phyloP scores from a whole-genome alignment of 495 filamentous ascomycete genomes.

The Lophiotrema nucula region DNA sequence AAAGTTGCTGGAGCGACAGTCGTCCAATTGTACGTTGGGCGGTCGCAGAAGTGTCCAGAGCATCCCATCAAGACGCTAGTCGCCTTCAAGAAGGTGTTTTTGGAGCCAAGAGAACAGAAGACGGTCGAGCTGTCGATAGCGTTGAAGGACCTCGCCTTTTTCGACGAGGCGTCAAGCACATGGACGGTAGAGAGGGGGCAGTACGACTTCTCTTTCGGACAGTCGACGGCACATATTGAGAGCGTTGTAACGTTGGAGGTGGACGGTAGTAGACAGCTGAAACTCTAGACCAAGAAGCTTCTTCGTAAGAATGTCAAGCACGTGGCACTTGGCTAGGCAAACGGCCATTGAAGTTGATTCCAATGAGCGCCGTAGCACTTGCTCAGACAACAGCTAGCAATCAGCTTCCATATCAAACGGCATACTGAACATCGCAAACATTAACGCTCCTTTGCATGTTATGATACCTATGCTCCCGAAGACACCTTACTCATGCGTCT shows the following conservation, averaged over 20 bases:
- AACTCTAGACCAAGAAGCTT: neutral
- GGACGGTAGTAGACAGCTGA: constrained; percentile 8
- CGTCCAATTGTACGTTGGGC: constrained; percentile 26
- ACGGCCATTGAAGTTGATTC: too few species aligned
- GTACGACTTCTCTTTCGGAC: constrained; percentile 21
- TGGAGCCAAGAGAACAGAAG: constrained; percentile 2
- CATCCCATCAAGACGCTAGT: constrained; percentile 23
- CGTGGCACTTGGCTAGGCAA: too few species aligned
- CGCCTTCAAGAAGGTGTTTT: constrained; percentile 22
- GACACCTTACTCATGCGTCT: too few species aligned
- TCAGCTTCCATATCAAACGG: too few species aligned
- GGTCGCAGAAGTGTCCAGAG: neutral
- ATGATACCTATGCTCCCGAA: too few species aligned
- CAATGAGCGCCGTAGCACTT: too few species aligned
- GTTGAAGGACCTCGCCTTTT: constrained; percentile 25
- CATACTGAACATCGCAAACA: too few species aligned
- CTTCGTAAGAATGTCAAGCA: too few species aligned
- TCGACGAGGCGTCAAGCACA: constrained; percentile 6
- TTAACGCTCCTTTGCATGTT: too few species aligned
- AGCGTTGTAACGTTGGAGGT: constrained; percentile 1
- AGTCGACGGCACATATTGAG: constrained; percentile 5
- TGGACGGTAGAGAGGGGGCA: constrained; percentile 21
- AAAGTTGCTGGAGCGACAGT: constrained; percentile 15
- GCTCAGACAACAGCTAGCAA: too few species aligned
- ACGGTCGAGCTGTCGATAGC: constrained; percentile 6